phyloP scores from a whole-genome alignment of 2,329 filamentous ascomycete species.

The Metarhizium anisopliae region DNA sequence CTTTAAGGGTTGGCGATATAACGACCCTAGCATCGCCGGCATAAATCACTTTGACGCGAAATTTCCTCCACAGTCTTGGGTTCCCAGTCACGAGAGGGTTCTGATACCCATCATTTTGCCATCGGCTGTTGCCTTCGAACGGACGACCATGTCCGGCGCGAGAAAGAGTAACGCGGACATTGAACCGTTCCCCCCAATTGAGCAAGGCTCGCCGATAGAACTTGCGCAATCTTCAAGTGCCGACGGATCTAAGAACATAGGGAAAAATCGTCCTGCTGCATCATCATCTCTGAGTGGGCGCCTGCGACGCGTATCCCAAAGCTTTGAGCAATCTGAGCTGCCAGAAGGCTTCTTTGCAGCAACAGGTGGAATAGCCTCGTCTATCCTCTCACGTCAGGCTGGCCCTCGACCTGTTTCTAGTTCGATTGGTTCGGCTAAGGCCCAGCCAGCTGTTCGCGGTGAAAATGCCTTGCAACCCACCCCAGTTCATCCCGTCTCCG shows the following conservation, averaged over 20 bases:
- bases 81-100: background rate
- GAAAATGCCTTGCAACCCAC: background rate
- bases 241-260: constrained; percentile 2
- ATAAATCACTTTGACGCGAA: background rate
- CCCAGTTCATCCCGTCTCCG: background rate
- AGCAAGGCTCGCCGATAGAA: constrained; percentile 7
- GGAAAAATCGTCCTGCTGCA: constrained; percentile 16
- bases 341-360: constrained; percentile 40
- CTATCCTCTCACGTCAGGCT: constrained; percentile 21
- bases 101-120: background rate
- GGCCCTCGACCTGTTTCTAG: constrained; percentile 10
- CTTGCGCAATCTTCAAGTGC: background rate
- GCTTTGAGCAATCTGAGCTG: constrained; percentile 36
- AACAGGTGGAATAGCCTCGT: constrained; percentile 35
- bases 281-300: constrained; percentile 23
- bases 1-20: too few relatives aligned
- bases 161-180: constrained; percentile 7
- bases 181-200: constrained; percentile 19
- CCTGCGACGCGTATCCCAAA: constrained; percentile 23
- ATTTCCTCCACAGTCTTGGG: background rate
- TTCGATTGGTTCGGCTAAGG: constrained; percentile 11
- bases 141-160: constrained; percentile 1
- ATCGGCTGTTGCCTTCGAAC: background rate
- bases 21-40: background rate
- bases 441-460: background rate